These are phyloP conservation scores for Oleoguttula mirabilis DNA, from an alignment of 495 filamentous ascomycete species.

Conservation along the genomic window DNA sequence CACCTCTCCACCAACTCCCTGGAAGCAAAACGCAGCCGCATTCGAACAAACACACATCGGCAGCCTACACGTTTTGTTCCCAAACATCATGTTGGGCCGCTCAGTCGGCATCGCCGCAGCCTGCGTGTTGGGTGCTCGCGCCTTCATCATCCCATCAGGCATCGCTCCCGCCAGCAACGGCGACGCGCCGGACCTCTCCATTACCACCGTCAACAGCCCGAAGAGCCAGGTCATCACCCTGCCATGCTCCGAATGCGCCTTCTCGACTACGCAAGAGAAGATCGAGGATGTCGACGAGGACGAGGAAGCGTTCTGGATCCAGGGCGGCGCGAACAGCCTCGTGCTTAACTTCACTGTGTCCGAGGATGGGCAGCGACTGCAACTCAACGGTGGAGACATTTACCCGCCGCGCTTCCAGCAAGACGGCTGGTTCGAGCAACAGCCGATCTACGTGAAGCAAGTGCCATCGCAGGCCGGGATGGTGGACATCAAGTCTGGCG, in stretches of 20 bases:
- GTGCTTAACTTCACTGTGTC: conserved; percentile 9
- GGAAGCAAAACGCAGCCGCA: neutral
- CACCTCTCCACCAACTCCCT: neutral
- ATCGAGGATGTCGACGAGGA: neutral
- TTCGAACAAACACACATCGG: neutral
- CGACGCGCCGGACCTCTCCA: too few relatives aligned
- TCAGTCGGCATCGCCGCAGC: conserved; percentile 8
- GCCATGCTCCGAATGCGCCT: conserved; percentile 11
- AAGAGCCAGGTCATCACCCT: conserved; percentile 3
- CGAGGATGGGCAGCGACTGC: conserved; percentile 8
- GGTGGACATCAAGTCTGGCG: neutral
- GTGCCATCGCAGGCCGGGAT: neutral
- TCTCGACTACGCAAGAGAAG: neutral
- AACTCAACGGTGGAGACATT: conserved; percentile 3
- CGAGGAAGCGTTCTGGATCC: conserved; percentile 7
- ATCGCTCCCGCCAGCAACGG: neutral
- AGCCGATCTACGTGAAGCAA: neutral
- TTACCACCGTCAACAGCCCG: conserved; percentile 2
- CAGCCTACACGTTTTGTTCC: neutral
- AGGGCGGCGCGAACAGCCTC: conserved; percentile 11
- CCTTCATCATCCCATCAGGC: conserved; percentile 11
- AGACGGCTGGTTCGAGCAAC: neutral
- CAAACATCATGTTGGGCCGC: conserved; percentile 11
- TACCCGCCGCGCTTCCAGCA: neutral
- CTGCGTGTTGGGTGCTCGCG: conserved; percentile 6